Evolutionary conservation across 1,284 basidiomycete genomes (phyloP), one percentile per base, ranked within the genome.

Genomic region (Trichosporon inkin): DNA sequence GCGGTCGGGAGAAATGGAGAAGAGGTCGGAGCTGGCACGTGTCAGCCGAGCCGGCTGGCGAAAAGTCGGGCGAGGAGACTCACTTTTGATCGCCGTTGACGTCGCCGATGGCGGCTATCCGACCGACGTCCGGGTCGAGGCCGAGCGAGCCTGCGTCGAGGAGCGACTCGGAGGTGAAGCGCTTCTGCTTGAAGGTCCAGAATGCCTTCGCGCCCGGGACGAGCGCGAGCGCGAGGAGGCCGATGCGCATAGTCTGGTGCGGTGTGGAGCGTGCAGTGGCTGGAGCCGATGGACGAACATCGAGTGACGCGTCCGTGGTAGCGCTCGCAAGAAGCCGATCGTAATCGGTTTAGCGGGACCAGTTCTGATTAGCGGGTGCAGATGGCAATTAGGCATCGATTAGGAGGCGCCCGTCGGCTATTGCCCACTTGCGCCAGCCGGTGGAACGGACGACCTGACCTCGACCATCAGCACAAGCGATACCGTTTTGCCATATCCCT

Each of bases 81-180:
- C 74, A 95, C 91, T 90, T 90, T 73, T 96, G 92, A 76, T 98
- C 93, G 5, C 90, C 93, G 74, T 97, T 87, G 76, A 92, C 94
- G 79, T 99, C 95, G 32, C 92, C 95, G 71, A 93, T 89, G 1
- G 93, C 94, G 53, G 90, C 83, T 28, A 96, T 83, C 58, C 89
- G 84, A 5, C 74, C 75, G 20, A 84, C 85, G 17, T 74, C 82
- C n/a, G 81, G 80, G 38, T 83, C 82, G 17, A 99, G 79, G 1
- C 93, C 94, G 68, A 96, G 81, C 0, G 85, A 78, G 1, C 92
- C 94, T 1, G 92, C 88, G 65, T 86, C 82, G 62, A 96, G 82
- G 51, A 98, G 82, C 0, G 88, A 84, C 69, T 95, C 94, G 56
- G 87, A 85, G n/a, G 84, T 86, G 80, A 93, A 96, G 41, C 90